Percentiles rank a stretch among this genome's conserved stretches.
Evolutionary conservation across 2,329 filamentous ascomycete species (phyloP).

Genomic region (Plenodomus biglobosus): DNA sequence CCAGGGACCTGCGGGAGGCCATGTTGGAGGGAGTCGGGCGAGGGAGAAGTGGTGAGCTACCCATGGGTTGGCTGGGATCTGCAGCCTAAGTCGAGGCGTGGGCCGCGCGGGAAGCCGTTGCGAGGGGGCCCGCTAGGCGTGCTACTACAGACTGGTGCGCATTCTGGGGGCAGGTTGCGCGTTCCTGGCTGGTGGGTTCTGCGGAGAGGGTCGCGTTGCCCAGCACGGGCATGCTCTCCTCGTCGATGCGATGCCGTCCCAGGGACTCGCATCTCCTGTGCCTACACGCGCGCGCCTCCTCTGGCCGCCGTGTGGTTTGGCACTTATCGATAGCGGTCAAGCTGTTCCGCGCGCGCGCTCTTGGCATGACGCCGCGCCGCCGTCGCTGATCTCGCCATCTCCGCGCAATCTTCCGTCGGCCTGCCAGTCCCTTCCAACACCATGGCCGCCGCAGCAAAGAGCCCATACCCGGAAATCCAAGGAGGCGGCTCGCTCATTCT

Average conservation of each 20-base stretch:
- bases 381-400: constrained; percentile 18
- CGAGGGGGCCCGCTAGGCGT: constrained; percentile 22
- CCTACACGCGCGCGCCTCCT: no score
- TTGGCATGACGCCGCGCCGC: constrained; percentile 19
- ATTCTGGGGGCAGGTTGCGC: neutral
- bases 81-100: constrained; percentile 8
- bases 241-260: neutral
- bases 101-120: constrained; percentile 14
- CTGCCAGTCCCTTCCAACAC: constrained; percentile 20
- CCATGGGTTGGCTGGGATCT: constrained; percentile 14
- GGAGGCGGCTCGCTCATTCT: constrained; percentile 91
- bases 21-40: constrained; percentile 28
- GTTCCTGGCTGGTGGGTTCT: neutral
- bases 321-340: neutral
- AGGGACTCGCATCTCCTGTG: no score
- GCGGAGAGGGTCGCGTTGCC: no score
- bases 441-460: constrained; percentile 52
- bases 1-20: constrained; percentile 65
- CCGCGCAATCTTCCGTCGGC: constrained; percentile 15
- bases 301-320: no score
- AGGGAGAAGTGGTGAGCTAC: constrained; percentile 19
- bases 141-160: neutral
- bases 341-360: constrained; percentile 3
- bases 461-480: constrained; percentile 74
- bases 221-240: neutral